Evolutionary conservation across 2,329 filamentous ascomycete species (phyloP), one percentile per base, ranked within the genome.

Genomic region (Venturia asperata): DNA sequence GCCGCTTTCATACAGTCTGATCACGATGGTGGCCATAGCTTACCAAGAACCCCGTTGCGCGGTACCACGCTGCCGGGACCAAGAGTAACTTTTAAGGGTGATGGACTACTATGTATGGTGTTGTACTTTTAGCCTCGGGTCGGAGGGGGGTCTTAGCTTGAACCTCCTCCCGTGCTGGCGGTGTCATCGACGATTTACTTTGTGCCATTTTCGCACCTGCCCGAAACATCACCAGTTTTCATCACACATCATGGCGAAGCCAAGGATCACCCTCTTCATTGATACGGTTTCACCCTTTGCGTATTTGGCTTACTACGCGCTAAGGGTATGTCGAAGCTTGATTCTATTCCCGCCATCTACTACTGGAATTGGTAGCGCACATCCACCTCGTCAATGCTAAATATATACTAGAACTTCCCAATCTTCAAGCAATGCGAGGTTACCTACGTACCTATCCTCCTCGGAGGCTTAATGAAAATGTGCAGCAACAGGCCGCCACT

Each of bases 281-380:
- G 84, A 87, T 74, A 77, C 85, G 13, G 78, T 87, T 30, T 83
- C 80, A 67, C 85, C 85, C 0, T 87, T 87, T 72, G 82, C 78
- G 0, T 87, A 86, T 69, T 77, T 85, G 65, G 84, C 81, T 2
- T 87, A 84, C 71, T 80, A 83, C 69, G 73, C 85, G 42, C 72
- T 83, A 37, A 76, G 78, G 71, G 83, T 84, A 75, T 68, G 80
- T 73, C 39, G 13, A 7, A 34, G 9, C 10, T 27, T 37, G 15
- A 56, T 34, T 27, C 49, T 37, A 55, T 66, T 60, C 49, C 60
- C 42, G 37, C 37, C 45, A 19, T 7, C 34, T 55, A 10, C 56
- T 62, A 21, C 47, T 52, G n/a, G 21, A 27, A 52, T 3, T 15
- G 5, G 47, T 10, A 27, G 4, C 15, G 11, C 11, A 5, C 6